phyloP scores from a whole-genome alignment of 2,329 filamentous ascomycete species.

The Clathrospora elynae region DNA sequence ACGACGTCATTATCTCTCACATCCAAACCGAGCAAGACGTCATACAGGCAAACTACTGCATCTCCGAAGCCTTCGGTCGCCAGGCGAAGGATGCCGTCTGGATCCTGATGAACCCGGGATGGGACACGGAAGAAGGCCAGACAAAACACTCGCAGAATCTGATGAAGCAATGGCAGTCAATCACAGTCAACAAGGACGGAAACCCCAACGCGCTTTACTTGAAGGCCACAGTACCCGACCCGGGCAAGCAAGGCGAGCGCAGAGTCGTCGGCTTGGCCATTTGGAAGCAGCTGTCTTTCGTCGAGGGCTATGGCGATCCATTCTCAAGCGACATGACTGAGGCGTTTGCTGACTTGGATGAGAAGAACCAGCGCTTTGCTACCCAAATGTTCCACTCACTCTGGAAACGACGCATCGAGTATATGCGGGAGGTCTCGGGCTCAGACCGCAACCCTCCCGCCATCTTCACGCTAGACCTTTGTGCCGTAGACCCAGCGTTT shows the following conservation, averaged over 20 bases:
- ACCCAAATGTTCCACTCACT: slow-evolving; percentile 54
- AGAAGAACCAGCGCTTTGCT: slow-evolving; percentile 55
- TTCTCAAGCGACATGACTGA: slow-evolving; percentile 27
- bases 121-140: slow-evolving; percentile 58
- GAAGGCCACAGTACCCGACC: slow-evolving; percentile 57
- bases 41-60: slow-evolving; percentile 38
- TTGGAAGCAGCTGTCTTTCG: slow-evolving; percentile 60
- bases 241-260: slow-evolving; percentile 25
- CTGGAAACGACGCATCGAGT: slow-evolving; percentile 49
- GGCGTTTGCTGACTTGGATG: slow-evolving; percentile 46
- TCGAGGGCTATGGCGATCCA: slow-evolving; percentile 56
- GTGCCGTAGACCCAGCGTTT: slow-evolving; percentile 58
- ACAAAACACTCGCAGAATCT: slow-evolving; percentile 47
- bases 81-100: slow-evolving; percentile 60
- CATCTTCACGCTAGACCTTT: slow-evolving; percentile 54
- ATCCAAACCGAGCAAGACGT: slow-evolving; percentile 33
- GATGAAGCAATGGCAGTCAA: slow-evolving; percentile 50
- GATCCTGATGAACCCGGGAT: slow-evolving; percentile 59
- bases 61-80: slow-evolving; percentile 55
- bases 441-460: slow-evolving; percentile 48
- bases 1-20: slow-evolving; percentile 22
- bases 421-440: slow-evolving; percentile 35
- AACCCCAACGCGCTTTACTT: slow-evolving; percentile 59
- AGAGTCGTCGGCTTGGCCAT: slow-evolving; percentile 60
- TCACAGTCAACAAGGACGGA: slow-evolving; percentile 52